These are phyloP conservation scores for Yamadazyma laniorum DNA, from an alignment of 805 yeast genomes.

Conservation along the genomic window DNA sequence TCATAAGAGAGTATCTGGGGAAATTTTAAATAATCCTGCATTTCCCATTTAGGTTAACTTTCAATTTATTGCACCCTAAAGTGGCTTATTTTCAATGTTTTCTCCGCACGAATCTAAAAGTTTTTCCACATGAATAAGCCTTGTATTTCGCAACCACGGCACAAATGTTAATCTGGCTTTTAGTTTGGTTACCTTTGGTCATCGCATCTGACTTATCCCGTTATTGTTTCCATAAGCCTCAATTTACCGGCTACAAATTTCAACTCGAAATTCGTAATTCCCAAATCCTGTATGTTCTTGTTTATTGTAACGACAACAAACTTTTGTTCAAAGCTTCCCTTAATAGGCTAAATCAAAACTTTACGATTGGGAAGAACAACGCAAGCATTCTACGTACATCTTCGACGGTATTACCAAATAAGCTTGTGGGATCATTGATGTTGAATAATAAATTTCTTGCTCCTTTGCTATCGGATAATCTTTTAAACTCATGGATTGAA, in stretches of 20 bases:
- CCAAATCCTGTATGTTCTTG: slow-evolving; percentile 18
- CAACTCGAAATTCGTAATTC: slow-evolving; percentile 20
- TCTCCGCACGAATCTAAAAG: too few relatives aligned
- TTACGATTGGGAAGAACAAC: slow-evolving; percentile 8
- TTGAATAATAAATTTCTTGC: slow-evolving; percentile 9
- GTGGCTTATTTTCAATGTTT: too few relatives aligned
- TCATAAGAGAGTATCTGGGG: too few relatives aligned
- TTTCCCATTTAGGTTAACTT: too few relatives aligned
- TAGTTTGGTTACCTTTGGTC: neutral
- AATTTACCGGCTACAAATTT: slow-evolving; percentile 28
- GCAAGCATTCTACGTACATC: slow-evolving; percentile 9
- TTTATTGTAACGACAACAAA: slow-evolving; percentile 31
- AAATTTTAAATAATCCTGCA: too few relatives aligned
- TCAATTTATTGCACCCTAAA: too few relatives aligned
- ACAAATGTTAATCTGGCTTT: too few relatives aligned
- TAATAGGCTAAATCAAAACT: slow-evolving; percentile 1
- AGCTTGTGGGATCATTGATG: slow-evolving; percentile 21
- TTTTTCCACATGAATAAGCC: too few relatives aligned
- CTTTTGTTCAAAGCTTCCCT: slow-evolving; percentile 15
- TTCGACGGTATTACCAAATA: slow-evolving; percentile 19
- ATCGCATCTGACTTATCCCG: slow-evolving; percentile 10
- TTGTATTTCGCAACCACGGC: too few relatives aligned
- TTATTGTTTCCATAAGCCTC: slow-evolving; percentile 11
- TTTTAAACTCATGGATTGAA: slow-evolving; percentile 28
- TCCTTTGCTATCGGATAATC: slow-evolving; percentile 28